These are phyloP conservation scores for Galerina marginata DNA, from an alignment of 768 basidiomycete species.

Conservation along the genomic window DNA sequence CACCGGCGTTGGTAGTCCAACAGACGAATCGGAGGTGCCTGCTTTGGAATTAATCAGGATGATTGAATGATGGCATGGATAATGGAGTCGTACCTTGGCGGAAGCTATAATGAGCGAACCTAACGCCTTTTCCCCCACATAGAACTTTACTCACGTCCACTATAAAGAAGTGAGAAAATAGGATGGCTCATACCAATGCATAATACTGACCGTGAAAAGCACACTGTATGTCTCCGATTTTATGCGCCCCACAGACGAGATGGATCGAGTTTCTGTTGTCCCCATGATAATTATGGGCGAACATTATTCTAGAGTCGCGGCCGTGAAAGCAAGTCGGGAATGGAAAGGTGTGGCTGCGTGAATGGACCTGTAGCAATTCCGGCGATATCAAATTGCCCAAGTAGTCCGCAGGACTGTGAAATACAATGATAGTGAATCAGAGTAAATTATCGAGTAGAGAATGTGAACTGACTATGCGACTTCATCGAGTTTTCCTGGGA, in stretches of 20 bases:
- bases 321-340: conserved; percentile 1
- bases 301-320: not conserved
- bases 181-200: not conserved
- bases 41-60: no score
- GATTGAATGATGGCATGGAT: no score
- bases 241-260: not conserved
- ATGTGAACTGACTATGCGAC: no score
- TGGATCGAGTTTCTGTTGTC: not conserved
- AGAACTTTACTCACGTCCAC: not conserved
- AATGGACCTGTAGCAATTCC: not conserved
- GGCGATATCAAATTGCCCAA: not conserved
- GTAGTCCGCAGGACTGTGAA: not conserved
- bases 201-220: not conserved
- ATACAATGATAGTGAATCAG: not conserved
- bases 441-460: no score
- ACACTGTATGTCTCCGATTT: not conserved
- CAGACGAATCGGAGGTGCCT: no score
- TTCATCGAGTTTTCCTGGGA: no score
- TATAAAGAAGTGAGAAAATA: not conserved
- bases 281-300: not conserved
- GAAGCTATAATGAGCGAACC: no score
- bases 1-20: no score
- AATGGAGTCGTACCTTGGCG: no score
- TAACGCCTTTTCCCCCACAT: not conserved
- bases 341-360: not conserved